phyloP scores from a whole-genome alignment of 306 rosid genomes.

The Trifolium pratense region DNA sequence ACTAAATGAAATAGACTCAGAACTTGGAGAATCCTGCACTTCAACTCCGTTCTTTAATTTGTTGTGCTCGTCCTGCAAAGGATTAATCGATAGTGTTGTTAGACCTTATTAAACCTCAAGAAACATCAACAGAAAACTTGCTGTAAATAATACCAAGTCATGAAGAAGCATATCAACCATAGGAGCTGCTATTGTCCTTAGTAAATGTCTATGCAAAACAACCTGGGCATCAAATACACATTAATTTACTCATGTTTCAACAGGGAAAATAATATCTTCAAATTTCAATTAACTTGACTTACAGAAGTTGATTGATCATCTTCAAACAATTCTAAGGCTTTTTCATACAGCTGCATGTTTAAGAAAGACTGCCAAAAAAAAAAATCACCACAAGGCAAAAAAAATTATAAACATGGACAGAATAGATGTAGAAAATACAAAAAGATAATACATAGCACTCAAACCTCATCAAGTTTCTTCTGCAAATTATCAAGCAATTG shows the following conservation, averaged over 20 bases:
- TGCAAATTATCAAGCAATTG: constrained; percentile 78
- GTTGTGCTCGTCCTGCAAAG: constrained; percentile 76
- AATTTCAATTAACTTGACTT: constrained; percentile 48
- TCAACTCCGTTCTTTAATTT: constrained; percentile 87
- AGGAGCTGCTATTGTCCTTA: constrained; percentile 78
- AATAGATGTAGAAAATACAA: constrained; percentile 16
- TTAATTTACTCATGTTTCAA: constrained; percentile 44
- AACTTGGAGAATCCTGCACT: constrained; percentile 62
- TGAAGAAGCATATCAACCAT: constrained; percentile 75
- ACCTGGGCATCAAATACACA: constrained; percentile 60
- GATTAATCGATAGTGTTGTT: constrained; percentile 29
- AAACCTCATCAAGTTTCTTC: constrained; percentile 92
- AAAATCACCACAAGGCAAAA: constrained; percentile 40
- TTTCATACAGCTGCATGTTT: constrained; percentile 91
- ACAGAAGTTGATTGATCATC: constrained; percentile 93
- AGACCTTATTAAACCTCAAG: constrained; percentile 28
- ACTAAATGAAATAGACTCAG: constrained; percentile 60
- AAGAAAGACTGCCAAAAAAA: constrained; percentile 81
- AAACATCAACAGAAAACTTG: constrained; percentile 29
- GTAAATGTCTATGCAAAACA: constrained; percentile 93
- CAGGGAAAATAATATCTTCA: constrained; percentile 31
- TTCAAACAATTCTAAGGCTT: constrained; percentile 91
- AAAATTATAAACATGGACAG: constrained; percentile 23
- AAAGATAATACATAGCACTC: constrained; percentile 40
- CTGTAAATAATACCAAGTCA: constrained; percentile 61